phyloP scores from a whole-genome alignment of 2,329 filamentous ascomycete species.

The Cladosporium sp. region DNA sequence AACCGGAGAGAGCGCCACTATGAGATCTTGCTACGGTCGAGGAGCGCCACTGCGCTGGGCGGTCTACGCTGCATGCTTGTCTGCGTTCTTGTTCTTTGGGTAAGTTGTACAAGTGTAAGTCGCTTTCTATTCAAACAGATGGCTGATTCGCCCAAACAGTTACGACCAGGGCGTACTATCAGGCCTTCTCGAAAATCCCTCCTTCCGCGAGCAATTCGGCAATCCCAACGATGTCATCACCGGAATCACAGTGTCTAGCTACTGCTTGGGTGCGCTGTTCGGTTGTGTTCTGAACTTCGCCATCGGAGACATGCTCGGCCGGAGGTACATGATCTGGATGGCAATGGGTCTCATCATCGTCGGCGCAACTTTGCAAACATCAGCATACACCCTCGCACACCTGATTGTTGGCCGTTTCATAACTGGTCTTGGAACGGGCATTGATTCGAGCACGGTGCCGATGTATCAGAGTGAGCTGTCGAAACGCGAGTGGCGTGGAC shows the following conservation, averaged over 20 bases:
- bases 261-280: conserved; percentile 38
- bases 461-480: conserved; percentile 35
- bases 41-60: conserved; percentile 24
- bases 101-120: neutral
- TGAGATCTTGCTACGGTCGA: conserved; percentile 22
- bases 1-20: neutral
- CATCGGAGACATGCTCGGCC: conserved; percentile 37
- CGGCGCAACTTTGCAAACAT: conserved; percentile 44
- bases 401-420: conserved; percentile 47
- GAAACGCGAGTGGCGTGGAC: conserved; percentile 28
- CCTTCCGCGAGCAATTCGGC: conserved; percentile 25
- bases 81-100: conserved; percentile 26
- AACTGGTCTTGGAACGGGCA: conserved; percentile 45
- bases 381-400: conserved; percentile 40
- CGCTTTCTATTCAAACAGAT: neutral
- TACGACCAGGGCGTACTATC: conserved; percentile 25
- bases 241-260: conserved; percentile 41
- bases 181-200: conserved; percentile 26
- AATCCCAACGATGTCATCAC: conserved; percentile 20
- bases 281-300: conserved; percentile 39
- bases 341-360: conserved; percentile 39
- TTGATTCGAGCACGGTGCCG: conserved; percentile 40
- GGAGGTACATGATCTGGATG: conserved; percentile 40
- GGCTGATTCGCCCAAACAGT: neutral
- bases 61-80: conserved; percentile 25